A percentile compares a stretch with the other conserved stretches of the same genome.
phyloP scores from a whole-genome alignment of 352 stramenopile species.

The Globisporangium irregulare region DNA sequence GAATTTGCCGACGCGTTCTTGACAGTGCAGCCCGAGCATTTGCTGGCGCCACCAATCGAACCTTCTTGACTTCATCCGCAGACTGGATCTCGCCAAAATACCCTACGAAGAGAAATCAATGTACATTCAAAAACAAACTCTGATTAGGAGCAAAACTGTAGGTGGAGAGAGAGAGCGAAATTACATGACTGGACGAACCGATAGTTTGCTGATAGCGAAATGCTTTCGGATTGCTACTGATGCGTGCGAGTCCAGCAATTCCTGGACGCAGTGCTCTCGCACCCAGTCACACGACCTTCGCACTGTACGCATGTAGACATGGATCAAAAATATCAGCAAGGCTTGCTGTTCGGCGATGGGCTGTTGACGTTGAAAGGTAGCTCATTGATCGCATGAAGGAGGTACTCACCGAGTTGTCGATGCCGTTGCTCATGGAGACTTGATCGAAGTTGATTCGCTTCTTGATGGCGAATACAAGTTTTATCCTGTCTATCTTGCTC shows the following conservation, averaged over 20 bases:
- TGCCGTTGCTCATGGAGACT: neutral
- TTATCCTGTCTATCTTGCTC: neutral
- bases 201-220: constrained; percentile 40
- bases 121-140: no score
- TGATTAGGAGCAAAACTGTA: no score
- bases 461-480: neutral
- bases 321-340: neutral
- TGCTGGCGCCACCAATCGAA: constrained; percentile 31
- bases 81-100: constrained; percentile 8
- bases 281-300: constrained; percentile 33
- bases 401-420: constrained; percentile 7
- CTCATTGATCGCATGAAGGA: neutral
- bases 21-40: constrained; percentile 21
- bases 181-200: constrained; percentile 20
- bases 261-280: constrained; percentile 47
- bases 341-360: neutral
- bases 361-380: neutral
- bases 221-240: constrained; percentile 29
- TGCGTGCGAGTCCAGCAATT: constrained; percentile 24
- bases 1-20: constrained; percentile 30
- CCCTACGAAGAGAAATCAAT: constrained; percentile 13
- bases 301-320: constrained; percentile 9
- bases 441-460: neutral
- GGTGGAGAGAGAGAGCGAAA: no score
- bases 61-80: constrained; percentile 1